phyloP scores from a whole-genome alignment of 179 eudicot genomes.

The Gypsophila paniculata region DNA sequence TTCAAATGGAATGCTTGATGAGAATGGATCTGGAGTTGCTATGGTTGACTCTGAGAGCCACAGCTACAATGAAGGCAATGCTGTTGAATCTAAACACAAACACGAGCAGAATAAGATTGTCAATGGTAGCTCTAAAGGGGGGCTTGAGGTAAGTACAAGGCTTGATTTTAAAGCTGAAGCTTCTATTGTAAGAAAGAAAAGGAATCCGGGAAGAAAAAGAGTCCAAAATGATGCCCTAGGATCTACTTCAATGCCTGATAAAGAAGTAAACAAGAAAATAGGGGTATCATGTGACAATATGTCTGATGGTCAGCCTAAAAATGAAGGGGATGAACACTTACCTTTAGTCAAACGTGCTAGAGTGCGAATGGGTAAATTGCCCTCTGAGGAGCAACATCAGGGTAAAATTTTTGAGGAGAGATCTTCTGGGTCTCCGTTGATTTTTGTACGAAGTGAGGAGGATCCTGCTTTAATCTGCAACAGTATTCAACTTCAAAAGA shows the following conservation, averaged over 20 bases:
- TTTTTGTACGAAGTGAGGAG: slow-evolving; percentile 23
- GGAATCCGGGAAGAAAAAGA: slow-evolving; percentile 77
- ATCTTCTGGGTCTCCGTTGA: slow-evolving; percentile 27
- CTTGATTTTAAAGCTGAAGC: slow-evolving; percentile 52
- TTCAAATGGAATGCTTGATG: slow-evolving; percentile 55
- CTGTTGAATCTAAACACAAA: slow-evolving; percentile 50
- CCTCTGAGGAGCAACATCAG: slow-evolving; percentile 41
- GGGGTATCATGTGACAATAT: slow-evolving; percentile 29
- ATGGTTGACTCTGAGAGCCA: slow-evolving; percentile 54
- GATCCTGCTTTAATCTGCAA: slow-evolving; percentile 31
- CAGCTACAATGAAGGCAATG: slow-evolving; percentile 54
- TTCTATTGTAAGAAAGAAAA: slow-evolving; percentile 61
- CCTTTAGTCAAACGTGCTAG: slow-evolving; percentile 91
- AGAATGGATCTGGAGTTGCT: slow-evolving; percentile 57
- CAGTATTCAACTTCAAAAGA: slow-evolving; percentile 28
- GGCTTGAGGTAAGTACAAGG: slow-evolving; percentile 46
- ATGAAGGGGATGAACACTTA: slow-evolving; percentile 87
- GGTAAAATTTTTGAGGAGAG: slow-evolving; percentile 40
- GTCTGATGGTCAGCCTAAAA: slow-evolving; percentile 39
- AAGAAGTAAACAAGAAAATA: slow-evolving; percentile 29
- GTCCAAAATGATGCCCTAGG: slow-evolving; percentile 37
- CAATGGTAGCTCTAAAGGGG: slow-evolving; percentile 40
- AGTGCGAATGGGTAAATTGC: slow-evolving; percentile 79
- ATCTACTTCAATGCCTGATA: slow-evolving; percentile 29
- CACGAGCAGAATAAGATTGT: slow-evolving; percentile 37